These are phyloP conservation scores for Pythium rhizo-oryzae DNA, from an alignment of 352 stramenopile genomes.

Conservation along the genomic window DNA sequence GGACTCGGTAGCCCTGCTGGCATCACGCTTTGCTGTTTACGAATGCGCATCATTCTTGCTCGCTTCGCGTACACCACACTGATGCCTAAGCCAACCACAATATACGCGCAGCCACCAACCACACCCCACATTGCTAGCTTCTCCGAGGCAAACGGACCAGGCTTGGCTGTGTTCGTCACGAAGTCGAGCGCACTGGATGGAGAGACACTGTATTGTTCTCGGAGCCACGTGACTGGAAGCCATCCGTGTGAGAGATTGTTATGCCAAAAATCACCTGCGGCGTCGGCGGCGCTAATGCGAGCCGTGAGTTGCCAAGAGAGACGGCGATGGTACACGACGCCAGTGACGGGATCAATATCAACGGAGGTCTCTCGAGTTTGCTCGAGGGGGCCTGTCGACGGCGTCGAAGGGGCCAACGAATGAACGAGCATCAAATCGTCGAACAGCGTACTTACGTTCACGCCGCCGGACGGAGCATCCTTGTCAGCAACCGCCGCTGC, in stretches of 20 bases:
- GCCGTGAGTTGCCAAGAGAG: constrained; percentile 55
- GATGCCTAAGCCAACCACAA: constrained; percentile 26
- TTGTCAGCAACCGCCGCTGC: not conserved
- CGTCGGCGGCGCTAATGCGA: constrained; percentile 17
- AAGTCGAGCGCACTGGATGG: constrained; percentile 19
- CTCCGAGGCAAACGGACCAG: constrained; percentile 40
- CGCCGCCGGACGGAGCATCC: not conserved
- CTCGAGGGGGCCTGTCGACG: constrained; percentile 7
- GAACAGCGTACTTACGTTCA: constrained; percentile 55
- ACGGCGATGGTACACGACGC: constrained; percentile 49
- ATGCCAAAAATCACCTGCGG: constrained; percentile 43
- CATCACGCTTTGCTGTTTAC: constrained; percentile 29
- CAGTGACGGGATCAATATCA: constrained; percentile 55
- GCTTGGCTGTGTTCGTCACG: constrained; percentile 3
- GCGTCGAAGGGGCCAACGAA: constrained; percentile 6
- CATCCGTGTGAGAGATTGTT: constrained; percentile 22
- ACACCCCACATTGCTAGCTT: constrained; percentile 41
- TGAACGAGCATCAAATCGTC: constrained; percentile 48
- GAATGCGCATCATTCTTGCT: constrained; percentile 26
- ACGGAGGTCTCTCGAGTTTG: constrained; percentile 31
- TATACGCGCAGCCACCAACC: constrained; percentile 29
- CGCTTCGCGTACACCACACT: constrained; percentile 20
- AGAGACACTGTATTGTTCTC: constrained; percentile 49
- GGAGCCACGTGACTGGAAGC: constrained; percentile 53
- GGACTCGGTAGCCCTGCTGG: constrained; percentile 11